These are phyloP conservation scores for Diaporthe sp. DNA, from an alignment of 2,329 filamentous ascomycete genomes.

Conservation along the genomic window DNA sequence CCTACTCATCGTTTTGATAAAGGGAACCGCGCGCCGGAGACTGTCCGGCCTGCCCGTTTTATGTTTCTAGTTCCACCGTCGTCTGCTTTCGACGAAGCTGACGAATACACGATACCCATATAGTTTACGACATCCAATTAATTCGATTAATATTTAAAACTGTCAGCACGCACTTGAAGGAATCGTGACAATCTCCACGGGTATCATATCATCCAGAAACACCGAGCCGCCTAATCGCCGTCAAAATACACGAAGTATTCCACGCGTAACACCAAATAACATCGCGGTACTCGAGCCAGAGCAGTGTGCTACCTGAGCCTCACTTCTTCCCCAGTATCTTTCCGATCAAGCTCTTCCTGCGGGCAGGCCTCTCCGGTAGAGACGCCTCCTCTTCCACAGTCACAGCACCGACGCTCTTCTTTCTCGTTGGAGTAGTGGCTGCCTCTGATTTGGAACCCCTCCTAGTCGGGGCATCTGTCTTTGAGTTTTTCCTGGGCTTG, in stretches of 20 bases:
- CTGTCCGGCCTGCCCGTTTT: not conserved
- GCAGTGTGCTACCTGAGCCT: not conserved
- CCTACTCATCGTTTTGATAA: not conserved
- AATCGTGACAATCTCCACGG: conserved; percentile 11
- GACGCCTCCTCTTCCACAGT: not conserved
- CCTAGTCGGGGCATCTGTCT: conserved; percentile 10
- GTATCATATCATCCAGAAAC: conserved; percentile 18
- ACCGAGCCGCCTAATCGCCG: not conserved
- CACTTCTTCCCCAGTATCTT: conserved; percentile 38
- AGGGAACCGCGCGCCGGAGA: not conserved
- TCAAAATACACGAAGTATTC: not conserved
- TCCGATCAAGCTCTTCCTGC: conserved; percentile 30
- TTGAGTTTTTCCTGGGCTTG: conserved; percentile 33
- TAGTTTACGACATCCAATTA: not conserved
- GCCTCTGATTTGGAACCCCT: conserved; percentile 25
- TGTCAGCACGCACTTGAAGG: not conserved
- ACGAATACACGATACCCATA: conserved; percentile 30
- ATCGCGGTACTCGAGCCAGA: not conserved
- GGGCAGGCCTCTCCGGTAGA: not conserved
- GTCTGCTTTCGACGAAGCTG: not conserved
- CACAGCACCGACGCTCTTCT: not conserved
- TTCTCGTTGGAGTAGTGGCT: not conserved
- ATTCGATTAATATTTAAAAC: not conserved
- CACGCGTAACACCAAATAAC: not conserved
- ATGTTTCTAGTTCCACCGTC: not conserved